Evolutionary conservation across 2,329 filamentous ascomycete genomes (phyloP), one percentile per base, ranked within the genome.

Genomic region (Ophiostoma angusticollis): DNA sequence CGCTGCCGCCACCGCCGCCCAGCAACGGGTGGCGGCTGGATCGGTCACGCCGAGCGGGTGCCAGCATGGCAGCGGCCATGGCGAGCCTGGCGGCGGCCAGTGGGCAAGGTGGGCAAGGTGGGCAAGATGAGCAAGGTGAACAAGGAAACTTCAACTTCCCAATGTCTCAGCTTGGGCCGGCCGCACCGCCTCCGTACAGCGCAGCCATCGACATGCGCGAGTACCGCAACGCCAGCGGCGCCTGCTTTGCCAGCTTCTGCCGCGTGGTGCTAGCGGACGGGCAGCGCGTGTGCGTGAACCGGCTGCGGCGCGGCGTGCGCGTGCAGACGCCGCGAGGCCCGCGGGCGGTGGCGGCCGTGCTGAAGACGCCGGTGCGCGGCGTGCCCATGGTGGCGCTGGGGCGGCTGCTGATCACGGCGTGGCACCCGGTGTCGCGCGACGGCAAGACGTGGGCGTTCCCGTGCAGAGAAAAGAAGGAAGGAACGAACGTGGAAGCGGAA

Each of bases 221-320:
- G 3, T 74, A 68, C 44, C 67, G 67, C 39, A 54, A 52, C 30
- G 37, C 52, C 0, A 39, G 42, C 1, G 62, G 62, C 4, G 60
- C 64, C 0, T 78, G 73, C 49, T 78, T 78, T 49, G 66, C 65
- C 2, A 69, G 61, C 4, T 62, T 62, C 9, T 68, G 63, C 29
- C 50, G 47, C 1, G 65, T 78, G 6, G 47, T 52, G 9, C 57
- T 76, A 14, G 40, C 43, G 0, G 59, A 60, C 3, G 62, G 63
- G 0, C 46, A 49, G 1, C 46, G 40, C 3, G 54, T 67, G 0
- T 55, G 60, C 9, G 61, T 77, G 13, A 52, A 59, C 17, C 52
- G 52, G 6, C 53, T 78, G 6, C 58, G 60, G 11, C 50, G 53
- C 0, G 72, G 71, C 1, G 62, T 63, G 50, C 48, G 50, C 12